Base-by-base conservation (phyloP, 495 filamentous ascomycete species). In the Schizothecium vesticola region DNA sequence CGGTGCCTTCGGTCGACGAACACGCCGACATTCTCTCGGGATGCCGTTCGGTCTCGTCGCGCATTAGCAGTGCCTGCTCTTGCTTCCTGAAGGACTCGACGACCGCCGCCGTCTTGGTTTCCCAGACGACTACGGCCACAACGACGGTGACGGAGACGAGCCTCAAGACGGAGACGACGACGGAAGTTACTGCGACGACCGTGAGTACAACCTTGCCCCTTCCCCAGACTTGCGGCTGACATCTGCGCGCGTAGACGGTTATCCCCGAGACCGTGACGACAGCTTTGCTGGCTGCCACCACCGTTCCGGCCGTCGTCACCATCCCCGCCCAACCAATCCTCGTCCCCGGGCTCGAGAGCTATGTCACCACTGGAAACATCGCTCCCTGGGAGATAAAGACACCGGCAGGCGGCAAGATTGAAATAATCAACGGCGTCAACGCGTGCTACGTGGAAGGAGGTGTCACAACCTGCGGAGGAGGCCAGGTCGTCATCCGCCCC, bases 41-140 rank as follows among this genome's bases (percentile, higher is more conserved):
- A 36, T 71, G 69, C 69, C 59, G 29, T 3, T 61, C 66, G 59
- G 64, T 59, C 59, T 58, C 61, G 11, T 56, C 21, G 13, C 63
- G 66, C 33, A 63, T 74, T 59, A 72, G 70, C 72, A 74, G 65
- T 22, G 72, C 72, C 58, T 74, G 72, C 70, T 67, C 67, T 66
- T 74, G 70, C 65, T 36, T 68, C 66, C 59, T 74, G 43, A 63
- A 70, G 2, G 59, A 66, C 25, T 58, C 71, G 33, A 67, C 71
- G 3, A 56, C 65, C 7, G 66, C 65, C 22, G 71, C 71, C 64
- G 69, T 73, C 57, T 71, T 59, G 55, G 57, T 64, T 19, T 63
- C 69, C 12, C 25, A 31, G 59, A 61, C 59, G 21, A 61, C 59
- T 8, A 61, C 25, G 21, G 59, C 26, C 10, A 28, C 59, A 12